phyloP scores from a whole-genome alignment of 768 basidiomycete species.

The Mycena filopes region DNA sequence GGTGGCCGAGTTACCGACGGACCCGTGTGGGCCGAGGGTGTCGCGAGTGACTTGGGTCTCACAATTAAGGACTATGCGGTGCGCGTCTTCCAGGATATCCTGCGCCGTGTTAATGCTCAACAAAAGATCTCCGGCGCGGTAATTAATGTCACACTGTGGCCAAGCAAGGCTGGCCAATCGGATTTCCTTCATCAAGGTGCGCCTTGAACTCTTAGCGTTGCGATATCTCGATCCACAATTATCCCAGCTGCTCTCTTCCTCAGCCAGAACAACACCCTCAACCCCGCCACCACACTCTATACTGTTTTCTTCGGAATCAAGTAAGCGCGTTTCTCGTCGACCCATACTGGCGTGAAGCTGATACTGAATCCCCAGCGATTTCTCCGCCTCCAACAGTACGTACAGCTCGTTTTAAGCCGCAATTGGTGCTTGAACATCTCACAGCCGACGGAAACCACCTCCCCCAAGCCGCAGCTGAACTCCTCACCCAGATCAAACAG shows the following conservation, averaged over 20 bases:
- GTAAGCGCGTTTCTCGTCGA: no score
- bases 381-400: conserved; percentile 50
- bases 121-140: conserved; percentile 54
- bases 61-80: conserved; percentile 66
- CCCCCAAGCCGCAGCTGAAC: conserved; percentile 52
- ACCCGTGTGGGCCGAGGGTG: conserved; percentile 60
- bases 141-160: conserved; percentile 61
- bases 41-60: conserved; percentile 55
- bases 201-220: neutral
- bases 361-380: conserved; percentile 41
- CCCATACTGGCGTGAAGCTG: no score
- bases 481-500: conserved; percentile 56
- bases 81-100: conserved; percentile 25
- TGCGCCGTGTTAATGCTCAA: neutral
- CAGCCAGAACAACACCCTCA: conserved; percentile 52
- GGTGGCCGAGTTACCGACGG: conserved; percentile 57
- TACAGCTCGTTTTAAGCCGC: conserved; percentile 34
- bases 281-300: conserved; percentile 61
- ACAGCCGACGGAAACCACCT: conserved; percentile 59
- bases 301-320: conserved; percentile 67
- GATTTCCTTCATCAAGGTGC: conserved; percentile 62
- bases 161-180: conserved; percentile 56
- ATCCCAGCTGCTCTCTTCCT: conserved; percentile 39
- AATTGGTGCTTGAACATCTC: neutral
- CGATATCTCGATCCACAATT: conserved; percentile 15